Conservation (phyloP, 495 filamentous ascomycete genomes). For the Thermochaetoides thermophila region DNA sequence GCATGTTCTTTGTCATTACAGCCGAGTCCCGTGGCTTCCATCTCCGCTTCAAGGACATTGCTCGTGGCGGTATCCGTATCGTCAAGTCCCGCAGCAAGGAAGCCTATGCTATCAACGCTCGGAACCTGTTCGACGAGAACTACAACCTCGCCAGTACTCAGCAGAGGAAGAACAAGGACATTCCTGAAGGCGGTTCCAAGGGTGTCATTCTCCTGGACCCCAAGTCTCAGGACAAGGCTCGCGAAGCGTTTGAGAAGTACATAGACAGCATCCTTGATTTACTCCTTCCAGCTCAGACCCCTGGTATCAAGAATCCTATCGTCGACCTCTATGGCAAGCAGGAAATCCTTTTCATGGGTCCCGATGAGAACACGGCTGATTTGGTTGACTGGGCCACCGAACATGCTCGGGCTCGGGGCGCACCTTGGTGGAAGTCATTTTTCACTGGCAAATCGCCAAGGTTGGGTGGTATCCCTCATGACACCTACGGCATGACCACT, state of each 20-base stretch:
- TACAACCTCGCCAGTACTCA: constrained; percentile 97
- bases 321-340: constrained; percentile 87
- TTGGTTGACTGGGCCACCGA: constrained; percentile 96
- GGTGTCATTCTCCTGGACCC: constrained; percentile 92
- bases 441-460: constrained; percentile 97
- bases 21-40: constrained; percentile 96
- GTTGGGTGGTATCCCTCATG: constrained; percentile 91
- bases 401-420: constrained; percentile 75
- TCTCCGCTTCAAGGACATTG: constrained; percentile 92
- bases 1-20: constrained; percentile 96
- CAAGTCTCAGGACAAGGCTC: constrained; percentile 80
- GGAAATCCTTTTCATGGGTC: constrained; percentile 96
- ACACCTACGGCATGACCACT: constrained; percentile 94
- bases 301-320: constrained; percentile 97
- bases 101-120: constrained; percentile 88
- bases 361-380: constrained; percentile 96
- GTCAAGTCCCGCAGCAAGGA: constrained; percentile 94
- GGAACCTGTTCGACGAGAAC: constrained; percentile 94
- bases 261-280: constrained; percentile 96
- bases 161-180: constrained; percentile 99
- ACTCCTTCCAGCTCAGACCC: constrained; percentile 72
- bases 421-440: constrained; percentile 99
- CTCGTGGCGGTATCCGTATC: constrained; percentile 92
- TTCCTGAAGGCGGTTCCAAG: constrained; percentile 97
- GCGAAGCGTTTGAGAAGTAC: constrained; percentile 95